A percentile compares a stretch with the other conserved stretches of the same genome.
Evolutionary conservation across 805 yeast species (phyloP).

Genomic region (Monosporozyma yasuniensis): DNA sequence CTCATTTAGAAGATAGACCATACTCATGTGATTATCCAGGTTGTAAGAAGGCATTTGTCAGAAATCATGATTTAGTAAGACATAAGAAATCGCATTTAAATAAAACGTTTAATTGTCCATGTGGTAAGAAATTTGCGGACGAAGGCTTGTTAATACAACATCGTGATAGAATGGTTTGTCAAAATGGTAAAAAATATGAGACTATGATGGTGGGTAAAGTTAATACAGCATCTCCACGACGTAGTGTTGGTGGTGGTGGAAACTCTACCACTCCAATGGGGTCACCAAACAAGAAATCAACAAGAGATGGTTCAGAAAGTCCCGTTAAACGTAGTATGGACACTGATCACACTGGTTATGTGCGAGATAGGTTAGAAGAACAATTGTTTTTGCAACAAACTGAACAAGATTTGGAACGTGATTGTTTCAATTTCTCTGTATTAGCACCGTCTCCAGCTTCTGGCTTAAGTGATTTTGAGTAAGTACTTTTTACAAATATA

Average conservation of each 20-base stretch:
- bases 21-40: slow-evolving; percentile 55
- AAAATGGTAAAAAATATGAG: slow-evolving; percentile 46
- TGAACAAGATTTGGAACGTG: background rate
- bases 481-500: background rate
- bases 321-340: slow-evolving; percentile 11
- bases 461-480: slow-evolving; percentile 19
- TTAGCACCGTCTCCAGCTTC: slow-evolving; percentile 13
- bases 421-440: background rate
- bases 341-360: slow-evolving; percentile 6
- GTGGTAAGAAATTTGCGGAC: slow-evolving; percentile 90
- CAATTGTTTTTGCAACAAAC: slow-evolving; percentile 4
- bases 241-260: slow-evolving; percentile 47
- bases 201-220: slow-evolving; percentile 19
- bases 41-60: slow-evolving; percentile 80
- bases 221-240: slow-evolving; percentile 58
- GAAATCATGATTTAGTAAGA: slow-evolving; percentile 89
- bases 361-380: slow-evolving; percentile 7
- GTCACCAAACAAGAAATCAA: slow-evolving; percentile 68
- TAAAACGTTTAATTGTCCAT: slow-evolving; percentile 65
- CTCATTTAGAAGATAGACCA: slow-evolving; percentile 92
- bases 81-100: slow-evolving; percentile 82
- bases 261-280: slow-evolving; percentile 45
- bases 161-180: slow-evolving; percentile 66
- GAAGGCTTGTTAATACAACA: slow-evolving; percentile 84
- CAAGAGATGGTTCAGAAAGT: slow-evolving; percentile 32